Base-by-base conservation (phyloP, 2,329 filamentous ascomycete genomes). In the Colletotrichum tabaci region DNA sequence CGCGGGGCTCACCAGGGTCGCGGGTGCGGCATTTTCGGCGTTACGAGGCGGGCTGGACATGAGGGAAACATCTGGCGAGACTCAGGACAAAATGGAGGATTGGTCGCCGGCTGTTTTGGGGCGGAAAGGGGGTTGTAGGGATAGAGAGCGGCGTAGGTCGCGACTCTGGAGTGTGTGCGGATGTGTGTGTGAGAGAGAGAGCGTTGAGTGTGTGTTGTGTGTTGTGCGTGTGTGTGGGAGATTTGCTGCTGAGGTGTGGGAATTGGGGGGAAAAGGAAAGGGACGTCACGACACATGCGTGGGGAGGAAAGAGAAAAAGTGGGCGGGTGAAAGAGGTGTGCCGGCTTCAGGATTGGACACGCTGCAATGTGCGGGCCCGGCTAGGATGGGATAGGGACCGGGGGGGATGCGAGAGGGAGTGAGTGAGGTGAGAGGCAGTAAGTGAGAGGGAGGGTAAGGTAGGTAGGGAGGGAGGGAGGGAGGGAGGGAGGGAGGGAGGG, bases 1-100 rank as follows among this genome's bases (percentile, higher is more conserved):
- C 67, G 74, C 75, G 73, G 76, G 79, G 80, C 80, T 86, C 82
- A 87, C 79, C 78, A 80, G 78, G 79, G 80, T 82, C 80, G 84
- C 80, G 79, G 78, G 79, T 87, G 87, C 85, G 86, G 85, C 86
- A 88, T 88, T 86, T 87, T 87, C 85, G 82, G 81, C 80, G 79
- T 82, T 80, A 80, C 79, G 80, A 80, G 82, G 82, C 83, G 83
- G 82, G 79, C 80, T 86, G 82, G 87, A 89, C 87, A 89, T 89
- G 87, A 85, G 87, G 83, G 82, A 81, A 82, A 86, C 87, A 89
- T 89, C 82, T 85, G 86, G 84, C 83, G 80, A 75, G 73, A 72
- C 71, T 74, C 65, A 67, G 66, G 63, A 73, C 67, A 72, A 26
- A 76, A 76, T 77, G 76, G 75, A 76, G 75, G 68, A 73, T 75